Base-by-base conservation (phyloP, 1,284 basidiomycete genomes). In the Papiliotrema terrestris region DNA sequence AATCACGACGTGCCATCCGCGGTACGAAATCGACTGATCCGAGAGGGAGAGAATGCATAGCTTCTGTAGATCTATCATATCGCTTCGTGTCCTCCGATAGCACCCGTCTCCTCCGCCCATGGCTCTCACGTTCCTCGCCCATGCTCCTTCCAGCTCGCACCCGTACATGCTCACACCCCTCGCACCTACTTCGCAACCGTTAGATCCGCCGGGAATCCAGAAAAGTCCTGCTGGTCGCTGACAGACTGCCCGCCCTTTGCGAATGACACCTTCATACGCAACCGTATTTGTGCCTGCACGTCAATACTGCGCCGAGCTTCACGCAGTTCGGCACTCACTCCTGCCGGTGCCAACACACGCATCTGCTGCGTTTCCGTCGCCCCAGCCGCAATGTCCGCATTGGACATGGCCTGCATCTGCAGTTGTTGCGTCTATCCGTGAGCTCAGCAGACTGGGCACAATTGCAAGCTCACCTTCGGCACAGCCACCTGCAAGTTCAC, bases 401-500 rank as follows among this genome's bases (percentile, higher is more conserved):
- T 93, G 8, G 91, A 93, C 86, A 98, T 98, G 5, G 95, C 91
- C 56, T 93, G 83, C 95, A 99, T 98, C 73, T 98, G 94, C 55
- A 99, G 76, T 73, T 97, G 94, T 79, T 98, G 95, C 0, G 92
- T 92, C 92, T 96, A 68, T 4, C 5, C 15, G 23, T 43, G 23
- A 42, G 23, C 36, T 38, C 9, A 6, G 52, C 38, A 45, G 5
- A 11, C 11, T 8, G 45, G 13, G 5, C 26, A n/a, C 35, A 26
- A 35, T 22, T 6, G n/a, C 38, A 29, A 38, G 22, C 77, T 57
- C 59, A 92, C 91, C 83, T 94, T 97, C 3, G 96, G 96, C 9
- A 99, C 96, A 3, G 96, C 96, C 44, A 94, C 96, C 75, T 98
- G 95, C 81, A 99, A 96, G 72, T 87, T 92, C 57, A 98, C 80